phyloP scores from a whole-genome alignment of 305 asterid species.

The Solanum aculeatissimum region DNA sequence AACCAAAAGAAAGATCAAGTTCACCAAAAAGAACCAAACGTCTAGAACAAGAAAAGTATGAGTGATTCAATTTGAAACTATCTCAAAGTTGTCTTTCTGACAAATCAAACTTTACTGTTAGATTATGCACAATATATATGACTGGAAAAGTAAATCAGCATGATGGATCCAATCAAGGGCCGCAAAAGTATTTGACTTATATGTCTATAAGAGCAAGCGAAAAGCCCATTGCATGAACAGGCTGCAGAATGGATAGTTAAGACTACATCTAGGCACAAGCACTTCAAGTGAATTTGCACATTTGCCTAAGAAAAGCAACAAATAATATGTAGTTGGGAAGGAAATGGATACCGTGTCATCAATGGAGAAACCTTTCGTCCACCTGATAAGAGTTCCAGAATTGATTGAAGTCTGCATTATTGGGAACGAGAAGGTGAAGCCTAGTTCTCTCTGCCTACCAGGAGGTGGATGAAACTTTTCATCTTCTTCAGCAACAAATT shows the following conservation, averaged over 20 bases:
- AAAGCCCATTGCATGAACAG: background rate
- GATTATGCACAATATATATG: background rate
- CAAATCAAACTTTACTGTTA: background rate
- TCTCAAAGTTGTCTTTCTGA: background rate
- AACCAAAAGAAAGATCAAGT: background rate
- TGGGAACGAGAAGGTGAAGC: conserved; percentile 96
- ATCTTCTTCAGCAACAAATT: conserved; percentile 63
- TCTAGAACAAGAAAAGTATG: background rate
- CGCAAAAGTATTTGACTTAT: background rate
- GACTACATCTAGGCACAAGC: background rate
- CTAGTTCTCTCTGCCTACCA: conserved; percentile 61
- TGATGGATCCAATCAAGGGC: background rate
- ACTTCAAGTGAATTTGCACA: background rate
- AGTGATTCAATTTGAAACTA: background rate
- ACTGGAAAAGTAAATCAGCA: background rate
- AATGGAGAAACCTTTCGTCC: conserved; percentile 89
- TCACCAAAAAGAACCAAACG: background rate
- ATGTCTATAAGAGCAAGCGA: background rate
- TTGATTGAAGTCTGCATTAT: conserved; percentile 79
- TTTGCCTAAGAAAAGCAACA: background rate
- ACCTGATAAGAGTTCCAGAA: conserved; percentile 71
- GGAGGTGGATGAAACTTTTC: conserved; percentile 47
- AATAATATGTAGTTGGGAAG: background rate
- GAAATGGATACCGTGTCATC: conserved; percentile 37
- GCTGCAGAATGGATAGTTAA: background rate